phyloP scores from a whole-genome alignment of 225 moss, liverwort and hornwort species.

The Physcomitrium patens region DNA sequence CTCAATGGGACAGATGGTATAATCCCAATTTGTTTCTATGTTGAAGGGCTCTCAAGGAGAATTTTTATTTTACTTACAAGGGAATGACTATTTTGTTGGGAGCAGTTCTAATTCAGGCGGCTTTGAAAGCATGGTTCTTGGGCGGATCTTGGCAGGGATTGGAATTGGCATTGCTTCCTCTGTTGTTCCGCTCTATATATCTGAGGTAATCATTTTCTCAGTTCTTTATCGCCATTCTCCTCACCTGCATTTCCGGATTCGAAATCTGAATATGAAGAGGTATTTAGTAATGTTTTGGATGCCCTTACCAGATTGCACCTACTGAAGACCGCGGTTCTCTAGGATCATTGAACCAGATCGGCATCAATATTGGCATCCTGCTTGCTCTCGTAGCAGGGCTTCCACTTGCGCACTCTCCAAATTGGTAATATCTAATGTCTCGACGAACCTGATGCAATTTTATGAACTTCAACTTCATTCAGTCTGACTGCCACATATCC shows the following conservation, averaged over 20 bases:
- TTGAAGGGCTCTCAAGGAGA: too few species aligned
- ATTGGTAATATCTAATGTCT: conserved; percentile 30
- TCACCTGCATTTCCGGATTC: background rate
- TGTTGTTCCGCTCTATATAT: conserved; percentile 60
- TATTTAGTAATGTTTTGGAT: conserved; percentile 7
- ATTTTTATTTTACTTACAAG: background rate
- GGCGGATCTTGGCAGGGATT: conserved; percentile 57
- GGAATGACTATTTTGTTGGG: conserved; percentile 25
- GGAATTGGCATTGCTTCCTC: conserved; percentile 62
- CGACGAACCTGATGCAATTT: too few species aligned
- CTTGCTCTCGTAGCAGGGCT: conserved; percentile 56
- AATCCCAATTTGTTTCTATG: background rate
- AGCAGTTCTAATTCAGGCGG: conserved; percentile 49
- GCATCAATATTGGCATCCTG: conserved; percentile 58
- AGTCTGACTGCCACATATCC: too few species aligned
- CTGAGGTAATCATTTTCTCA: conserved; percentile 38
- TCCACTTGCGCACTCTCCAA: conserved; percentile 46
- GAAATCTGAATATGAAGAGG: background rate
- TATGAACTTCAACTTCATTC: too few species aligned
- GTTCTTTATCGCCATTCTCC: too few species aligned
- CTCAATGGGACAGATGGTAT: background rate
- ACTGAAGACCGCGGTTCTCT: conserved; percentile 58
- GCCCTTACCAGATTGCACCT: conserved; percentile 50
- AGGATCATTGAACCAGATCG: conserved; percentile 52
- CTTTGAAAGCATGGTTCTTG: conserved; percentile 56